Evolutionary conservation across 371 early-diverging fungal genomes (phyloP).

Genomic region (Mortierella polycephala): DNA sequence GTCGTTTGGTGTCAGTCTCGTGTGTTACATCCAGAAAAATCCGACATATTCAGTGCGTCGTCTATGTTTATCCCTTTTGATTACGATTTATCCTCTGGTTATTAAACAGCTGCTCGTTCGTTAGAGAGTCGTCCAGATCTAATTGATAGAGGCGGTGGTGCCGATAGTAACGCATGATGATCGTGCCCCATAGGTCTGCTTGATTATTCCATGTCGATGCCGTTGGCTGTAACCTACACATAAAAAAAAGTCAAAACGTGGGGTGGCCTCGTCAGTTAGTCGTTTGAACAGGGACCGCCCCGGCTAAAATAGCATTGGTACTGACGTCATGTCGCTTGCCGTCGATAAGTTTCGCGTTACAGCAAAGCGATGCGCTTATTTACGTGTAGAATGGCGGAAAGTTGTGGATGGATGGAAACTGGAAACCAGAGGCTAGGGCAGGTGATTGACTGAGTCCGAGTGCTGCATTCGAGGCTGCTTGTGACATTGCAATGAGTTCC

Average conservation of each 20-base stretch:
- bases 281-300: neutral
- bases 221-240: slow-evolving; percentile 80
- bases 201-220: slow-evolving; percentile 88
- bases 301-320: no score
- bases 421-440: slow-evolving; percentile 56
- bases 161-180: slow-evolving; percentile 76
- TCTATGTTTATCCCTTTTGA: neutral
- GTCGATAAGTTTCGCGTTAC: neutral
- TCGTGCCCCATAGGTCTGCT: slow-evolving; percentile 78
- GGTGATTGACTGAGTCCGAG: slow-evolving; percentile 44
- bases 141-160: slow-evolving; percentile 72
- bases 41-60: neutral
- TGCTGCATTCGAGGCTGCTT: slow-evolving; percentile 32
- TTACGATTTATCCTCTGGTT: slow-evolving; percentile 75
- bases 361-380: neutral
- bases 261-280: neutral
- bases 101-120: slow-evolving; percentile 67
- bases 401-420: slow-evolving; percentile 82
- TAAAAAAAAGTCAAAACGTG: neutral
- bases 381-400: slow-evolving; percentile 95
- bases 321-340: no score
- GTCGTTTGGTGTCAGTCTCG: neutral
- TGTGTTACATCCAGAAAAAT: neutral
- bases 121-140: slow-evolving; percentile 70
- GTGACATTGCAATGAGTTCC: slow-evolving; percentile 14